Evolutionary conservation across 352 stramenopile species (phyloP), one percentile per base, ranked within the genome.

Genomic region (Saprolegnia diclina): DNA sequence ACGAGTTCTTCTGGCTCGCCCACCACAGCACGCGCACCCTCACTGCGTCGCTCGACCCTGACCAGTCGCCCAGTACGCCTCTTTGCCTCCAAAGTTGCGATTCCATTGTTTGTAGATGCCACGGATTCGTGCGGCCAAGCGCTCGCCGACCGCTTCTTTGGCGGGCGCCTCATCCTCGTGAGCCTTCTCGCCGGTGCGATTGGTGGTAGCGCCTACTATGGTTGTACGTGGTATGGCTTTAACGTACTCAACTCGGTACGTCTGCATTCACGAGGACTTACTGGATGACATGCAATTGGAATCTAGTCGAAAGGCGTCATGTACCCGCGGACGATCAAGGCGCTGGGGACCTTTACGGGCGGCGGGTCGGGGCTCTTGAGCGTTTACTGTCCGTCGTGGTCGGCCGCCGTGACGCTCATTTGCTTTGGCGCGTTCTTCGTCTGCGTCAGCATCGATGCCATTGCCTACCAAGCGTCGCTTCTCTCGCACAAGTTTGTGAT

Each of bases 301-400:
- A 54, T 54, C n/a, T 54, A 54, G 46, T 29, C 46, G n/a, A 29
- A 54, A 29, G 46, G 46, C n/a, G 46, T 54, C 46, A 29, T 54
- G 24, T 54, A 54, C 24, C 46, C n/a, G 24, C 46, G 46, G n/a
- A 54, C 46, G n/a, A 54, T 54, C 24, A 54, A 29, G n/a, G 46
- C n/a, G 46, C n/a, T 54, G n/a, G 24, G 46, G 2, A 54, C 46
- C 2, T 54, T 54, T 29, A 54, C 46, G n/a, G 46, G 46, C n/a
- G 46, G 46, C 46, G 46, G n/a, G 24, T 54, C 46, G 2, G 24
- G n/a, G 24, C 24, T 54, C 24, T 54, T 54, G 24, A 29, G 46
- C 26, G 16, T 67, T 0, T 21, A 38, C 13, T 67, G 46, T 24
- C 62, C 62, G 29, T 59, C 62, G 16, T 16, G n/a, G 40, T 40